These are phyloP conservation scores for Gynostemma pentaphyllum DNA, from an alignment of 306 rosid genomes.

Conservation along the genomic window DNA sequence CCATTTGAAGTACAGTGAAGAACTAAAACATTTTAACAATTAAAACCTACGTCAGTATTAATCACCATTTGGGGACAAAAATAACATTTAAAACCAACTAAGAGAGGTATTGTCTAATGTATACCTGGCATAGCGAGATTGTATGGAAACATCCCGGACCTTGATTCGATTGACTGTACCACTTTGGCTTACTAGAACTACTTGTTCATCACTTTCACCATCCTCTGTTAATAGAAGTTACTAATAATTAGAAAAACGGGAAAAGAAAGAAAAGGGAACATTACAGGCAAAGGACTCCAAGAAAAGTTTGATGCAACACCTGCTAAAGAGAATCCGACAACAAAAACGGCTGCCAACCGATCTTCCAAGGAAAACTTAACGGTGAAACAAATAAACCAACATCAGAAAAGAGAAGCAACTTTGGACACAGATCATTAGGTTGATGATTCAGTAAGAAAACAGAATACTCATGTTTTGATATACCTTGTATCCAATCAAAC, in stretches of 20 bases:
- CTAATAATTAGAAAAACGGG: not conserved
- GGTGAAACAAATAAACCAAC: conserved; percentile 5
- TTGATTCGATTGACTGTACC: conserved; percentile 94
- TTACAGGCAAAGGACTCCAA: not conserved
- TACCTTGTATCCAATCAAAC: conserved; percentile 95
- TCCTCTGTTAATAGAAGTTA: conserved; percentile 39
- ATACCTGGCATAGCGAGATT: conserved; percentile 93
- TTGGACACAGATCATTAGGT: not conserved
- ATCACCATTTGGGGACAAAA: not conserved
- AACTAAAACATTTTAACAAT: not conserved
- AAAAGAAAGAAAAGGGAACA: not conserved
- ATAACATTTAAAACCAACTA: not conserved
- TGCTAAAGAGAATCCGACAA: conserved; percentile 76
- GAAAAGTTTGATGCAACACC: conserved; percentile 28
- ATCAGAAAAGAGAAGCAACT: not conserved
- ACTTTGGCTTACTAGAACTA: conserved; percentile 89
- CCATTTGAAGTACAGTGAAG: not conserved
- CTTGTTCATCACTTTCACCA: conserved; percentile 99
- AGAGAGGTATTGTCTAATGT: not conserved
- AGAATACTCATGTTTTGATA: not conserved
- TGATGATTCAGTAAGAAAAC: not conserved
- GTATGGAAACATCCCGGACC: conserved; percentile 90
- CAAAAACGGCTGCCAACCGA: conserved; percentile 81
- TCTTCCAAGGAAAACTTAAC: conserved; percentile 71
- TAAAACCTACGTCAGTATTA: not conserved